Evolutionary conservation across 1,139 yeast genomes (phyloP), one percentile per base, ranked within the genome.

Genomic region (Blastobotrys raffinosifermentans): DNA sequence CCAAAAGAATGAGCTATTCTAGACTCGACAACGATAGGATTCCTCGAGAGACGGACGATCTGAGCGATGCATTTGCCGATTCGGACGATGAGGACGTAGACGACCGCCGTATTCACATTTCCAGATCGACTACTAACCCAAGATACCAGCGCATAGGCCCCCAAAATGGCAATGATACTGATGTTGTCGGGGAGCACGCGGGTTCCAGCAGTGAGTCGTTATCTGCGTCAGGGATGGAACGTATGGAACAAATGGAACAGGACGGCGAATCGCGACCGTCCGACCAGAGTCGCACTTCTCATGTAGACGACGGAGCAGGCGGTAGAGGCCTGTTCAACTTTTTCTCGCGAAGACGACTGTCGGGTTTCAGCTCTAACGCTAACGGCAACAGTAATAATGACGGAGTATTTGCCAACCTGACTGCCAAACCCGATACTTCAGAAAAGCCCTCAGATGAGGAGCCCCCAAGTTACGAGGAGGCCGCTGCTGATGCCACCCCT

Each of bases 401-500:
- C 59, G 98, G 98, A 7, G 98, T 91, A 5, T 91, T 91, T 61
- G 77, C 93, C 32, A 91, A 91, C 58, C 63, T 91, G 51, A 75
- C 83, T 54, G 97, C 97, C 4, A 89, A 87, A 34, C 73, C 76
- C 4, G 63, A 54, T 11, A 55, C 54, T 3, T 81, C 77, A 44
- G 58, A 66, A 8, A 66, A 63, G 33, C 68, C 67, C 29, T 72
- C 67, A 16, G 68, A 64, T 38, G 68, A 68, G 32, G 68, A 69
- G 35, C 94, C 96, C n/a, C 98, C 98, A 1, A 70, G 93, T 0
- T 91, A 93, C 61, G 96, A 85, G 43, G 96, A 89, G 54, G 97
- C 96, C 0, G 89, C 96, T 0, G 84, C 91, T 2, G 99, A 91
- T 59, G 76, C 94, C 16, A 77, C 94, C 0, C 99, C 99, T 0